Conservation (phyloP, 768 basidiomycete species). For the Hygrophorus pudorinus region DNA sequence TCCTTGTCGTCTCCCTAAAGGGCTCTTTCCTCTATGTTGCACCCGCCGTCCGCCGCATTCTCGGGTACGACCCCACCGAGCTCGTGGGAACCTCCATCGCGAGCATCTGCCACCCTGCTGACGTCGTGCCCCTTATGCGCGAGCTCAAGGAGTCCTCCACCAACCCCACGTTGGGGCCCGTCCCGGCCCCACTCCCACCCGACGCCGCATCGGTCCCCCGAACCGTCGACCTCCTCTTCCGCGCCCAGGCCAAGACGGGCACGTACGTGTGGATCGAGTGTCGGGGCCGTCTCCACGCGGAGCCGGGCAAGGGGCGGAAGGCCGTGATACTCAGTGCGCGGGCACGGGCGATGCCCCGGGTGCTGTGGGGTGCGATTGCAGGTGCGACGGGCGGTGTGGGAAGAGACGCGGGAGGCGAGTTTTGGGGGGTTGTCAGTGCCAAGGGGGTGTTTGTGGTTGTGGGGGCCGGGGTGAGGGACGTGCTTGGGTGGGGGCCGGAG, state of each 20-base stretch:
- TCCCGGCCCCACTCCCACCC: constrained; percentile 3
- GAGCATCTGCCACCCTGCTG: constrained; percentile 82
- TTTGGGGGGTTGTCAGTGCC: constrained; percentile 46
- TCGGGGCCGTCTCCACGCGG: constrained; percentile 79
- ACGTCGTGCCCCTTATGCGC: constrained; percentile 83
- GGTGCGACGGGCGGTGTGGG: constrained; percentile 34
- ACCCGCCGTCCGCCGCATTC: constrained; percentile 62
- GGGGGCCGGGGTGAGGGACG: constrained; percentile 41
- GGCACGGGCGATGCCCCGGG: constrained; percentile 50
- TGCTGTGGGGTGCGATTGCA: constrained; percentile 52
- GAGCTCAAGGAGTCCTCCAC: constrained; percentile 77
- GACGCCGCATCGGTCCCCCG: constrained; percentile 18
- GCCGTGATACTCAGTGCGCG: constrained; percentile 88
- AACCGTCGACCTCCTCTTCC: constrained; percentile 76
- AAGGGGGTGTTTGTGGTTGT: constrained; percentile 41
- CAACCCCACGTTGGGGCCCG: too few relatives aligned
- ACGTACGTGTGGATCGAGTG: constrained; percentile 85
- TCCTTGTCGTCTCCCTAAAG: constrained; percentile 88
- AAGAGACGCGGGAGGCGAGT: constrained; percentile 20
- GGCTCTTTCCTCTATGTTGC: constrained; percentile 90
- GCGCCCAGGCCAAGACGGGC: constrained; percentile 59
- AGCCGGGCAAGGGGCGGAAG: constrained; percentile 91
- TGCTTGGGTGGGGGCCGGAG: constrained; percentile 52
- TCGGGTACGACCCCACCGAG: constrained; percentile 83
- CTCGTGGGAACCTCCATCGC: constrained; percentile 70